Percentiles rank a stretch among this genome's conserved stretches.
Evolutionary conservation across 257 asterid species (phyloP).

Genomic region (Rubia yunnanensis): DNA sequence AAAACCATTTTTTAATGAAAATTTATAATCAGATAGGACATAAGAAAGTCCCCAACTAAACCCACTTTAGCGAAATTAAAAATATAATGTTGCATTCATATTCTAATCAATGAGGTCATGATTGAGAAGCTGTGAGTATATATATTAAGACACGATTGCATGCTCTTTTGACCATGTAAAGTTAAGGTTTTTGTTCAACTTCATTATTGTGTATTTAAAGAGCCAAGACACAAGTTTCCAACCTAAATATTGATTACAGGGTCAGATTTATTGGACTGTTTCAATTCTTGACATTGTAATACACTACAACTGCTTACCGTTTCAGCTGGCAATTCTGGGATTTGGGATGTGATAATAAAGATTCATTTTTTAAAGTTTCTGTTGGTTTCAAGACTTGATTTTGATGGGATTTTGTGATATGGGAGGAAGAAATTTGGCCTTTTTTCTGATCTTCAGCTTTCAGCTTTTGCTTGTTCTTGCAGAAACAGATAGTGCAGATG

Average conservation of each 20-base stretch:
- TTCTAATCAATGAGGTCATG: not conserved
- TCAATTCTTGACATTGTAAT: constrained; percentile 5
- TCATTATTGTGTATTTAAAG: not conserved
- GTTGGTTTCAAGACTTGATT: not conserved
- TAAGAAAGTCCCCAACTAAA: not conserved
- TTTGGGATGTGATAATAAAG: not conserved
- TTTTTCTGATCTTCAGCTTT: constrained; percentile 26
- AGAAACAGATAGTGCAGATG: constrained; percentile 38
- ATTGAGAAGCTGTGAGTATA: no score
- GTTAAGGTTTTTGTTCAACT: not conserved
- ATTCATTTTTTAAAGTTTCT: constrained; percentile 6
- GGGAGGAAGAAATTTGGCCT: constrained; percentile 24
- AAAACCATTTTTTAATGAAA: not conserved
- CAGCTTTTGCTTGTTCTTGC: constrained; percentile 30
- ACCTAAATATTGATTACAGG: not conserved
- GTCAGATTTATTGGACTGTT: constrained; percentile 2
- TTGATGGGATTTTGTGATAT: constrained; percentile 25
- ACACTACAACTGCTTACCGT: not conserved
- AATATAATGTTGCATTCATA: not conserved
- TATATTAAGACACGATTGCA: no score
- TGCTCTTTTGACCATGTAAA: constrained; percentile 2
- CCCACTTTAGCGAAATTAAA: not conserved
- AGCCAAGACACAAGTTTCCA: not conserved
- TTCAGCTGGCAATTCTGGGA: not conserved
- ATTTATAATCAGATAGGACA: no score